Percentiles rank a stretch among this genome's conserved stretches.
Conservation (phyloP, 208 protist species). For the Trypanosomatidae sp. region DNA sequence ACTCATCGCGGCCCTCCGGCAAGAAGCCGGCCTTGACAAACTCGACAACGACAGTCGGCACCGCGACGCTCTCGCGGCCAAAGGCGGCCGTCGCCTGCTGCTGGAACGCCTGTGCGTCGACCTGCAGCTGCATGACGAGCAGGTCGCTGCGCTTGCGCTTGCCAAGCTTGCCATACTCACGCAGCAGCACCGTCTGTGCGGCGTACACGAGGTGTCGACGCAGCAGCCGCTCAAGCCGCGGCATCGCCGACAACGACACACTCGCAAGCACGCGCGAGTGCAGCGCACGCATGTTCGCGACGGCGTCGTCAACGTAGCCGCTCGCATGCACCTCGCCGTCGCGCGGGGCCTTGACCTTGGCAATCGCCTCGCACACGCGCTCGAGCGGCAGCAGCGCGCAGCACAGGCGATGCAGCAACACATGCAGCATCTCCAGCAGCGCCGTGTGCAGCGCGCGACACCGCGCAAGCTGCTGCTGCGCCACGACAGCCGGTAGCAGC, state of each 20-base stretch:
- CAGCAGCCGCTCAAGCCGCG: constrained; percentile 44
- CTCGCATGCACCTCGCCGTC: constrained; percentile 48
- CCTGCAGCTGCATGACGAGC: constrained; percentile 72
- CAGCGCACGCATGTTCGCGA: constrained; percentile 26
- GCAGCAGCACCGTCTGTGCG: constrained; percentile 42
- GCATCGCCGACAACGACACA: constrained; percentile 20
- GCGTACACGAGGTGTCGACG: constrained; percentile 54
- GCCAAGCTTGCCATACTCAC: constrained; percentile 59
- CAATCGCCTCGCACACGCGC: constrained; percentile 26
- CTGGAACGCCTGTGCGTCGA: constrained; percentile 69
- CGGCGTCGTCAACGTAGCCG: constrained; percentile 36
- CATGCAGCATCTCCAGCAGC: constrained; percentile 56
- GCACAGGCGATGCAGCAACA: constrained; percentile 64
- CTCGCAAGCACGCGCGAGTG: constrained; percentile 32
- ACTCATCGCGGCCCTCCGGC: constrained; percentile 25
- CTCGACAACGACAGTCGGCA: constrained; percentile 41
- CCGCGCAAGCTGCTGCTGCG: constrained; percentile 22
- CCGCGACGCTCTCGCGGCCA: constrained; percentile 29
- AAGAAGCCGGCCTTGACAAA: constrained; percentile 70
- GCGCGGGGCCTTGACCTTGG: constrained; percentile 31
- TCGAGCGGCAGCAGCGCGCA: constrained; percentile 63
- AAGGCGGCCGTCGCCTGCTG: constrained; percentile 44
- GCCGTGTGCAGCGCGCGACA: constrained; percentile 23
- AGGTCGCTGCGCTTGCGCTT: constrained; percentile 55
- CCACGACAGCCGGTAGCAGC: constrained; percentile 25